phyloP scores from a whole-genome alignment of 208 protist species.

The Trypanosoma scelopori region DNA sequence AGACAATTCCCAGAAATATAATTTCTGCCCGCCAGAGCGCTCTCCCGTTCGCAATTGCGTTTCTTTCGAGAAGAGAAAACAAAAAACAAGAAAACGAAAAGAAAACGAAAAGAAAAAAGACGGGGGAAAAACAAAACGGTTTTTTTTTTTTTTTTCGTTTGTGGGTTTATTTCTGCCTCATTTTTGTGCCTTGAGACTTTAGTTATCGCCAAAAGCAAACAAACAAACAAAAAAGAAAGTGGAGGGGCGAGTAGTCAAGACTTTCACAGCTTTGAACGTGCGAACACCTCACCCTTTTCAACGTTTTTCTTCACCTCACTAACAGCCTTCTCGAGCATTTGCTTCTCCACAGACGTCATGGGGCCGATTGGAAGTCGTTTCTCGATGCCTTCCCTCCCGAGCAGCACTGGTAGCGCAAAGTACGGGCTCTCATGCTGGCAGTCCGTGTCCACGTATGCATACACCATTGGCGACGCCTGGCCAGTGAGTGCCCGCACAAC shows the following conservation, averaged over 20 bases:
- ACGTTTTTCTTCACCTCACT: slow-evolving; percentile 79
- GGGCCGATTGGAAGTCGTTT: slow-evolving; percentile 72
- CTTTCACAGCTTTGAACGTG: slow-evolving; percentile 72
- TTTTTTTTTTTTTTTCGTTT: neutral
- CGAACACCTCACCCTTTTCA: slow-evolving; percentile 65
- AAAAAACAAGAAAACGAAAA: slow-evolving; percentile 6
- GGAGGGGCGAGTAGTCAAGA: neutral
- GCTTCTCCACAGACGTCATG: slow-evolving; percentile 44
- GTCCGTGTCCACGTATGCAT: slow-evolving; percentile 84
- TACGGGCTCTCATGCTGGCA: slow-evolving; percentile 60
- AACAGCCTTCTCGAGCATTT: slow-evolving; percentile 31
- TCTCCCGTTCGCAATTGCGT: no score
- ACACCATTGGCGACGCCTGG: slow-evolving; percentile 60
- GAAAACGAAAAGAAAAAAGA: neutral
- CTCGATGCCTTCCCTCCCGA: slow-evolving; percentile 77
- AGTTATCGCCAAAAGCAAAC: neutral
- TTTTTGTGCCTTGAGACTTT: no score
- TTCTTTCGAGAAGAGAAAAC: neutral
- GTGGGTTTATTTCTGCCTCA: no score
- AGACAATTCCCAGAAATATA: no score
- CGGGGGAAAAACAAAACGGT: neutral
- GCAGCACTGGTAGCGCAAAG: slow-evolving; percentile 74
- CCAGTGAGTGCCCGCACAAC: slow-evolving; percentile 75
- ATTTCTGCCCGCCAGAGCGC: no score
- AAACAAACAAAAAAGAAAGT: neutral